phyloP scores from a whole-genome alignment of 805 yeast genomes.

The Clavispora vitiphila region DNA sequence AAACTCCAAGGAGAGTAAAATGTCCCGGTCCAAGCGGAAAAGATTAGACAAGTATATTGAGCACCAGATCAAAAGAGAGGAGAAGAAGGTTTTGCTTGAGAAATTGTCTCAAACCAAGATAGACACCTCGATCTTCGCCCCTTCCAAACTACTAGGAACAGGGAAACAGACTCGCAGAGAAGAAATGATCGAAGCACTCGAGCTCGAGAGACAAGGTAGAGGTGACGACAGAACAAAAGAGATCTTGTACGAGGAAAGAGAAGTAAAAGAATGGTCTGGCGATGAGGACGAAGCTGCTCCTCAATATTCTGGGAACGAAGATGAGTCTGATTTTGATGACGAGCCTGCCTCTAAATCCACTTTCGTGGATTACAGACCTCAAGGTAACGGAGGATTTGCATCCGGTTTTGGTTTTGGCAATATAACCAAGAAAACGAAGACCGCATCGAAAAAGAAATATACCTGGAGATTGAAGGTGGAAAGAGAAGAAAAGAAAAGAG shows the following conservation, averaged over 20 bases:
- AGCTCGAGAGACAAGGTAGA: constrained; percentile 67
- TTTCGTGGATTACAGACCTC: constrained; percentile 71
- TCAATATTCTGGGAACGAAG: background rate
- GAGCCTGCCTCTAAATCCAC: constrained; percentile 26
- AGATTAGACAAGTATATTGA: constrained; percentile 89
- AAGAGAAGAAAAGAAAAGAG: constrained; percentile 32
- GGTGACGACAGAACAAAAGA: constrained; percentile 57
- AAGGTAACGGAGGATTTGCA: constrained; percentile 55
- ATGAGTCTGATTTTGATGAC: constrained; percentile 3
- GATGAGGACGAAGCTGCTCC: constrained; percentile 1
- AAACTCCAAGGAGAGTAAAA: constrained; percentile 54
- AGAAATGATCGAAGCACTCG: constrained; percentile 68
- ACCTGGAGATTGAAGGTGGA: constrained; percentile 58
- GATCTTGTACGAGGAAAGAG: constrained; percentile 65
- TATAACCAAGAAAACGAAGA: constrained; percentile 35
- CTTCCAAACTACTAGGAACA: constrained; percentile 74
- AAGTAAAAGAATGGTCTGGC: constrained; percentile 52
- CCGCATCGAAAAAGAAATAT: constrained; percentile 43
- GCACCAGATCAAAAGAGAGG: constrained; percentile 84
- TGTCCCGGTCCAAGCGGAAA: constrained; percentile 66
- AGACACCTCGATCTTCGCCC: constrained; percentile 64
- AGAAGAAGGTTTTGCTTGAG: constrained; percentile 69
- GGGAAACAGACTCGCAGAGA: constrained; percentile 67
- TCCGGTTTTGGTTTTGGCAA: constrained; percentile 66
- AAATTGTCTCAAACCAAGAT: constrained; percentile 65